Evolutionary conservation across 2,329 filamentous ascomycete genomes (phyloP).

Genomic region (Pseudogymnoascus verrucosus): DNA sequence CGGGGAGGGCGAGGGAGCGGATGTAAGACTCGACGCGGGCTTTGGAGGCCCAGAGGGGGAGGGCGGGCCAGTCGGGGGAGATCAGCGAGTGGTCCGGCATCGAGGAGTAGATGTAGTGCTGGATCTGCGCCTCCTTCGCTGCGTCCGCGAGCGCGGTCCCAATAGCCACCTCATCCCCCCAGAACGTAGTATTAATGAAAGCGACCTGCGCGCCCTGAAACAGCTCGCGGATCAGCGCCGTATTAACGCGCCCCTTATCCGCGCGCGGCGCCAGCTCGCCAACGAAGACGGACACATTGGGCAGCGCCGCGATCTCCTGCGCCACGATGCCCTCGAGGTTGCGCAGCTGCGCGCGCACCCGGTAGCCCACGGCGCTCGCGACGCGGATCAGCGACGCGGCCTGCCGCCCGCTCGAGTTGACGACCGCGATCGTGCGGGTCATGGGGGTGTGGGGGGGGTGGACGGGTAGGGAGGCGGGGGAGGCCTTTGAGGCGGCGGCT

Average conservation of each 20-base stretch:
- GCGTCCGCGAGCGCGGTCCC: conserved; percentile 83
- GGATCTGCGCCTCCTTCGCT: conserved; percentile 73
- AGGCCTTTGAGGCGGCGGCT: too few species aligned
- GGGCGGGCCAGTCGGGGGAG: conserved; percentile 65
- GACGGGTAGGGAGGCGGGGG: too few species aligned
- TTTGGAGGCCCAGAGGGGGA: conserved; percentile 89
- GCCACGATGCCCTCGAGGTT: conserved; percentile 83
- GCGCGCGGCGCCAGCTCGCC: conserved; percentile 50
- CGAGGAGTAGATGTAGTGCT: conserved; percentile 92
- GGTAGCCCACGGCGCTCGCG: too few species aligned
- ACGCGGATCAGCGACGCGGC: too few species aligned
- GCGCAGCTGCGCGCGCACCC: conserved; percentile 83
- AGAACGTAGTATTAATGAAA: conserved; percentile 97
- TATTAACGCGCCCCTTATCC: conserved; percentile 58
- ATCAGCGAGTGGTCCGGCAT: conserved; percentile 92
- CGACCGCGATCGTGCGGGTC: too few species aligned
- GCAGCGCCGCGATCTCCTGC: conserved; percentile 71
- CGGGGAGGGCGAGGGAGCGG: conserved; percentile 64
- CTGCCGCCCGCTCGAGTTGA: too few species aligned
- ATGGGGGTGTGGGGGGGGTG: too few species aligned
- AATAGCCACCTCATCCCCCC: conserved; percentile 87
- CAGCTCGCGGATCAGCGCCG: conserved; percentile 63
- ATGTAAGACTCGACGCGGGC: conserved; percentile 90
- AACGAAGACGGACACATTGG: conserved; percentile 62
- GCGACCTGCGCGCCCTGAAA: conserved; percentile 81